phyloP scores from a whole-genome alignment of 2,329 filamentous ascomycete genomes.

The Fusarium compactum region DNA sequence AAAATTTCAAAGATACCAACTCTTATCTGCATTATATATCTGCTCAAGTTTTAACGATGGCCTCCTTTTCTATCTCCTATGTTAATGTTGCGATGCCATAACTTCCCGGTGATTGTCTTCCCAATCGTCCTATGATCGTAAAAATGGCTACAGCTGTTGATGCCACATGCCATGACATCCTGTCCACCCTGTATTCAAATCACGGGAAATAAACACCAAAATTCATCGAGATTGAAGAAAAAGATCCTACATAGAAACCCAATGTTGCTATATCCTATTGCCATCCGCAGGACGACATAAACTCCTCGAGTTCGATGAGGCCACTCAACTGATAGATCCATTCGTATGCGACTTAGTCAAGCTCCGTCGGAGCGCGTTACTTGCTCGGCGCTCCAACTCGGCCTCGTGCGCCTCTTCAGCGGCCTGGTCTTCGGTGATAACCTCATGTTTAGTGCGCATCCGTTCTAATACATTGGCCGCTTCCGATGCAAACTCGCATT shows the following conservation, averaged over 20 bases:
- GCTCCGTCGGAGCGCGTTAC: slow-evolving; percentile 37
- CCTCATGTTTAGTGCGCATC: slow-evolving; percentile 53
- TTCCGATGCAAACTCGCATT: slow-evolving; percentile 77
- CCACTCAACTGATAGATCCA: not conserved
- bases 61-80: not conserved
- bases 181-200: not conserved
- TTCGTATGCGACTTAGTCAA: slow-evolving; percentile 32
- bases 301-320: not conserved
- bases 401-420: slow-evolving; percentile 40
- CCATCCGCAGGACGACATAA: not conserved
- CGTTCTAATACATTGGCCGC: slow-evolving; percentile 70
- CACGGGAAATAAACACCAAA: not conserved
- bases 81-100: not conserved
- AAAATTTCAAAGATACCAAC: slow-evolving; percentile 26
- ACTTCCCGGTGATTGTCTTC: not conserved
- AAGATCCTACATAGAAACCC: not conserved
- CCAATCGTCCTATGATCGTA: not conserved
- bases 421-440: slow-evolving; percentile 48
- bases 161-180: not conserved
- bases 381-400: slow-evolving; percentile 46
- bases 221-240: not conserved
- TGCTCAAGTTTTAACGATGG: not conserved
- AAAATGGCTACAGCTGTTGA: not conserved
- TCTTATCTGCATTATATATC: not conserved
- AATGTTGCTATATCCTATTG: not conserved